These are phyloP conservation scores for Trametes maxima DNA, from an alignment of 768 basidiomycete species.

Conservation along the genomic window DNA sequence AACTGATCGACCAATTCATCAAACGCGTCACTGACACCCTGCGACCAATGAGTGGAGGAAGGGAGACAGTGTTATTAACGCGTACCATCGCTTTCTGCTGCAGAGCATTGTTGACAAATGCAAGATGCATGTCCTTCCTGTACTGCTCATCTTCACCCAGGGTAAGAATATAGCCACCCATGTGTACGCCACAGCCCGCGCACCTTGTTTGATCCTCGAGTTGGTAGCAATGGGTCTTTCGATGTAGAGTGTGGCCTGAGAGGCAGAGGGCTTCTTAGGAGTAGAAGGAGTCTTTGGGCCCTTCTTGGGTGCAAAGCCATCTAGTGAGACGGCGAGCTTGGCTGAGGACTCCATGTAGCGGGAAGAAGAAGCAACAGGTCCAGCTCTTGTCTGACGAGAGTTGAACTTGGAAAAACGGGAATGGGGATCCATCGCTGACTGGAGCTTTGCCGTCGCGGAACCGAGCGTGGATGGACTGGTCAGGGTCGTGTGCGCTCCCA, in stretches of 20 bases:
- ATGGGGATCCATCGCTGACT: constrained; percentile 69
- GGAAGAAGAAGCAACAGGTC: constrained; percentile 50
- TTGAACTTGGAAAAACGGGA: constrained; percentile 77
- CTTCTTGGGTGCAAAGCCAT: constrained; percentile 45
- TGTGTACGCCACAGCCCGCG: neutral
- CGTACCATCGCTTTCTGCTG: constrained; percentile 69
- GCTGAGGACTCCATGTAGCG: constrained; percentile 48
- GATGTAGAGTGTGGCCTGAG: constrained; percentile 27
- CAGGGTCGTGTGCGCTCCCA: constrained; percentile 4
- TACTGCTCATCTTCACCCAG: constrained; percentile 59
- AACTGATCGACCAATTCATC: constrained; percentile 92
- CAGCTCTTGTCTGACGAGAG: constrained; percentile 67
- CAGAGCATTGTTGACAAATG: constrained; percentile 80
- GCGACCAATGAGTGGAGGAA: neutral
- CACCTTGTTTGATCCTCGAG: constrained; percentile 65
- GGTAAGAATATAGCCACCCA: neutral
- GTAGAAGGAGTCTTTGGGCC: constrained; percentile 31
- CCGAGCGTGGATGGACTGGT: neutral
- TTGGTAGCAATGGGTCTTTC: constrained; percentile 75
- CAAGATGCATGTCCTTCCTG: constrained; percentile 81
- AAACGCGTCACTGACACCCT: constrained; percentile 79
- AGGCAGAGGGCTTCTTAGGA: constrained; percentile 26
- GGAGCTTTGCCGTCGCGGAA: neutral
- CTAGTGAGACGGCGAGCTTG: constrained; percentile 43
- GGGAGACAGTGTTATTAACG: too few species aligned